Base-by-base conservation (phyloP, 352 stramenopile species). In the Globisporangium irregulare region DNA sequence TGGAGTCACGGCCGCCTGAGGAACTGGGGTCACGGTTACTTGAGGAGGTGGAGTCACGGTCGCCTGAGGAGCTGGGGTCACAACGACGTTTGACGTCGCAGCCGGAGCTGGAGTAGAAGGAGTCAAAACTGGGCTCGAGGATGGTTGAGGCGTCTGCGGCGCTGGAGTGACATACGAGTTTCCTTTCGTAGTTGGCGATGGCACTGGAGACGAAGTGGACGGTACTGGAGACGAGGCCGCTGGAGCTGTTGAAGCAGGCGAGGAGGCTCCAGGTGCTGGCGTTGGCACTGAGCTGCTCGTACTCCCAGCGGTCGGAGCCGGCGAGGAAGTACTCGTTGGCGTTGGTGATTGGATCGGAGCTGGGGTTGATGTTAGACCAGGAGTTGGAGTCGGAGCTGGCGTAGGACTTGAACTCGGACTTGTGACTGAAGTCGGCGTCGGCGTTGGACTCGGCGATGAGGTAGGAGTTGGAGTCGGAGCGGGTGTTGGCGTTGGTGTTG, bases 191-290 rank as follows among this genome's bases (percentile, higher is more conserved):
- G 64, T 69, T 18, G 64, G 41, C 1, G 56, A 50, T 10, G 41
- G 41, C 22, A 50, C 54, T 48, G 55, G 55, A 36, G 54, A 22
- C 7, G 64, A 32, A 20, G 24, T 43, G 34, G 36, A 24, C 20
- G 53, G 53, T 12, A 7, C n/a, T 63, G 48, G 36, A 4, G 55
- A 38, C 10, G 64, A 41, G 18, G 15, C 24, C 18, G n/a, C 41
- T 58, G 69, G 69, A 6, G 51, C 25, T 27, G 56, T 71, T 10
- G 62, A 55, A 1, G 62, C 34, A n/a, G 62, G 67, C 24, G 69
- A 24, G 4, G 34, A 46, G 1, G 54, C 69, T 10, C 48, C 62
- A 7, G 58, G 22, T 5, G 59, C 41, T 34, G 65, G 64, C 1
- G 66, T 60, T 10, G 61, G 53, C 2, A 48, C 27, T 32, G 48